Conservation (phyloP, 2,329 filamentous ascomycete species). For the Biscogniauxia marginata region DNA sequence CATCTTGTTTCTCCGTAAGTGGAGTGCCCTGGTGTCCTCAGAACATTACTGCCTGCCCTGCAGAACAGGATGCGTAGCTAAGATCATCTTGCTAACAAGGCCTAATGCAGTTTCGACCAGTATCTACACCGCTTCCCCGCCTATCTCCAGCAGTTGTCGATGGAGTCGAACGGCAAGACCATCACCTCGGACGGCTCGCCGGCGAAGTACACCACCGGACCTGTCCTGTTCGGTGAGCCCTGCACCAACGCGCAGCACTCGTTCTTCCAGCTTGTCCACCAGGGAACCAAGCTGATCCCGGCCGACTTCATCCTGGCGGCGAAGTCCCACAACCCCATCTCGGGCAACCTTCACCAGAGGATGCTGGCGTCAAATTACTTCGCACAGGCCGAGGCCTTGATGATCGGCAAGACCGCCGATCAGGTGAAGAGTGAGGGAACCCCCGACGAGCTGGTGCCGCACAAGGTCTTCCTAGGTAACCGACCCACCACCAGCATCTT, state of each 20-base stretch:
- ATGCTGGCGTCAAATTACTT: slow-evolving; percentile 94
- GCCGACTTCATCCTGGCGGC: slow-evolving; percentile 97
- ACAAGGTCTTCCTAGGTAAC: slow-evolving; percentile 99
- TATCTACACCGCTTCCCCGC: slow-evolving; percentile 99
- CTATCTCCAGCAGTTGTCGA: slow-evolving; percentile 97
- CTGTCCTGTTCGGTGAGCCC: slow-evolving; percentile 95
- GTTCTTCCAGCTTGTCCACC: slow-evolving; percentile 99
- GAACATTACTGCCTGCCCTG: too few relatives aligned
- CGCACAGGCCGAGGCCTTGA: slow-evolving; percentile 82
- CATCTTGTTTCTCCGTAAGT: slow-evolving; percentile 92
- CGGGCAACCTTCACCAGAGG: slow-evolving; percentile 91
- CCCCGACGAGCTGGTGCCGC: slow-evolving; percentile 75
- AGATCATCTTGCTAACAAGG: neutral
- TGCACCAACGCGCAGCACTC: slow-evolving; percentile 99
- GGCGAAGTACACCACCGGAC: slow-evolving; percentile 95
- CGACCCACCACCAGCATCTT: slow-evolving; percentile 94
- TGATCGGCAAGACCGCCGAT: slow-evolving; percentile 85
- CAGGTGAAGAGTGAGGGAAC: slow-evolving; percentile 75
- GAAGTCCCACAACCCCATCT: slow-evolving; percentile 93
- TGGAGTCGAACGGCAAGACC: slow-evolving; percentile 99
- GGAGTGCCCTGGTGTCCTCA: too few relatives aligned
- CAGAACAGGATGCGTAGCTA: neutral
- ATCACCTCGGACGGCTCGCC: slow-evolving; percentile 86
- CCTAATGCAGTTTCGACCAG: slow-evolving; percentile 75
- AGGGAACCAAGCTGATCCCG: slow-evolving; percentile 98